Conservation (phyloP, 306 rosid species). For the Potentilla sterilis region DNA sequence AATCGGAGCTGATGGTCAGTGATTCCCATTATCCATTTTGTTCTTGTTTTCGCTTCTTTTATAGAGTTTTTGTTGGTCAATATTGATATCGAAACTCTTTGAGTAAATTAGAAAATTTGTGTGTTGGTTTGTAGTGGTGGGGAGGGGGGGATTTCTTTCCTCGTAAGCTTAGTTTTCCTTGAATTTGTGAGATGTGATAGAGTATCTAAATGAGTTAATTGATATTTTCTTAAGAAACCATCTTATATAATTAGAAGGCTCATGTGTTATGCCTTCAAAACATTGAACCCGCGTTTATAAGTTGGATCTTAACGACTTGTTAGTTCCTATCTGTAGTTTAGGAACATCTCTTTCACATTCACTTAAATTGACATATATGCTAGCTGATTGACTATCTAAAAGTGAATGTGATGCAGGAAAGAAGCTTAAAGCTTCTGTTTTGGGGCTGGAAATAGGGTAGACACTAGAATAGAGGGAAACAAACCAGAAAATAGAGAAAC, state of each 20-base stretch:
- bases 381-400: not conserved
- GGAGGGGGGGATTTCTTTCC: not conserved
- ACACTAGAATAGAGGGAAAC: too few species aligned
- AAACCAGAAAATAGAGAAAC: too few species aligned
- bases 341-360: not conserved
- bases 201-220: not conserved
- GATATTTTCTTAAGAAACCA: not conserved
- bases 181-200: not conserved
- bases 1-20: conserved; percentile 49
- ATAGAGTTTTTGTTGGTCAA: not conserved
- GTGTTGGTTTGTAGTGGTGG: not conserved
- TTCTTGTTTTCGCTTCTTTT: not conserved
- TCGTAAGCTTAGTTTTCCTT: not conserved
- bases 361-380: not conserved
- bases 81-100: not conserved
- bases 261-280: too few species aligned
- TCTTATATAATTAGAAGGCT: not conserved
- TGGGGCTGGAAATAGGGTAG: too few species aligned
- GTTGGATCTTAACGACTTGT: not conserved
- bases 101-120: not conserved
- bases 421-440: too few species aligned
- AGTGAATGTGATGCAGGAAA: too few species aligned
- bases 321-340: not conserved
- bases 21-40: not conserved
- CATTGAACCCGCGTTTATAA: not conserved